These are phyloP conservation scores for Pseudogymnoascus sp. DNA, from an alignment of 2,329 filamentous ascomycete species.

Conservation along the genomic window DNA sequence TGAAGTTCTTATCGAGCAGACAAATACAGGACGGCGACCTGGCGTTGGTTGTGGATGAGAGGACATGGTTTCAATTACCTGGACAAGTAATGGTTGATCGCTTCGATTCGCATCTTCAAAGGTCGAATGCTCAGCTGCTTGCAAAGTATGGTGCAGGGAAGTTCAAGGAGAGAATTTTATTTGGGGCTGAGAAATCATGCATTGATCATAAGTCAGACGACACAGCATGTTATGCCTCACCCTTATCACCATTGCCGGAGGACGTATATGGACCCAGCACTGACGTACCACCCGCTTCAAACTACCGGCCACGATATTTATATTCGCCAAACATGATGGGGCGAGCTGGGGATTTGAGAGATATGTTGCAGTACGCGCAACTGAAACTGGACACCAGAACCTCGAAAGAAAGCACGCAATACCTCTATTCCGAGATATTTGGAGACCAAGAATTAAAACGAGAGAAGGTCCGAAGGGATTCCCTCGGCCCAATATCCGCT, in stretches of 20 bases:
- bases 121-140: slow-evolving; percentile 39
- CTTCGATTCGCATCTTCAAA: slow-evolving; percentile 42
- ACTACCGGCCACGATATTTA: slow-evolving; percentile 41
- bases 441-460: slow-evolving; percentile 46
- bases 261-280: slow-evolving; percentile 42
- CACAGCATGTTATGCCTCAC: slow-evolving; percentile 45
- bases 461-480: slow-evolving; percentile 33
- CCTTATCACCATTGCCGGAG: slow-evolving; percentile 42
- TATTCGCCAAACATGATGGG: slow-evolving; percentile 44
- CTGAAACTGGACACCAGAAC: slow-evolving; percentile 12
- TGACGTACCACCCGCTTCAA: slow-evolving; percentile 28
- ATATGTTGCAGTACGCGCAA: slow-evolving; percentile 34
- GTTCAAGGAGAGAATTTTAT: slow-evolving; percentile 47
- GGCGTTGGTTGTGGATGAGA: slow-evolving; percentile 45
- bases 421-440: slow-evolving; percentile 42
- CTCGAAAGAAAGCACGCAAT: slow-evolving; percentile 14
- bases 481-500: slow-evolving; percentile 24
- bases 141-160: slow-evolving; percentile 18
- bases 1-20: slow-evolving; percentile 40
- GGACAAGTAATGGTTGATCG: slow-evolving; percentile 48
- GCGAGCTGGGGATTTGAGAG: slow-evolving; percentile 39
- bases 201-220: slow-evolving; percentile 36
- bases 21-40: slow-evolving; percentile 47
- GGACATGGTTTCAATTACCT: slow-evolving; percentile 47
- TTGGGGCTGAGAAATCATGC: slow-evolving; percentile 48